Percentiles rank a stretch among this genome's conserved stretches.
Conservation (phyloP, 768 basidiomycete genomes). For the Symmetrospora coprosmae region DNA sequence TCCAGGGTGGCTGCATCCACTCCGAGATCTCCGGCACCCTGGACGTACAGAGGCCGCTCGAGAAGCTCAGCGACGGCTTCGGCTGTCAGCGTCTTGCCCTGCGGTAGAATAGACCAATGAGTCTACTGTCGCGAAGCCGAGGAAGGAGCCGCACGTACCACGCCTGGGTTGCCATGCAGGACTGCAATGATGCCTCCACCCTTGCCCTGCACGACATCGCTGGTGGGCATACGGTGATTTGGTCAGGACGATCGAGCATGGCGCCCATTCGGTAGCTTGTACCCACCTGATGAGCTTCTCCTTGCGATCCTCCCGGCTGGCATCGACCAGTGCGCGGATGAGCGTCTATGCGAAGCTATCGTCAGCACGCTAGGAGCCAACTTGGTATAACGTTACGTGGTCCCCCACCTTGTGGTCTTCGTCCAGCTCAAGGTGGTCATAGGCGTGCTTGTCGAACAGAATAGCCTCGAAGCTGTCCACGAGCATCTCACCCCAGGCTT, state of each 20-base stretch:
- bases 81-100: conserved; percentile 22
- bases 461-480: not conserved
- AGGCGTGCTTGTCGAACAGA: not conserved
- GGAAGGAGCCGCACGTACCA: not conserved
- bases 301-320: not conserved
- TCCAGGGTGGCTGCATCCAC: not conserved
- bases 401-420: not conserved
- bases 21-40: conserved; percentile 16
- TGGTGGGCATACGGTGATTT: too few relatives aligned
- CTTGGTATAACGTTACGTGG: too few relatives aligned
- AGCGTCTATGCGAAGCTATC: too few relatives aligned
- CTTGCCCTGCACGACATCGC: conserved; percentile 21
- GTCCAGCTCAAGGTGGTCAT: conserved; percentile 12
- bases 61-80: conserved; percentile 25
- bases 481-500: conserved; percentile 14
- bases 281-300: conserved; percentile 4
- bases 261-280: too few relatives aligned
- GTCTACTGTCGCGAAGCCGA: not conserved
- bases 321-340: conserved; percentile 16
- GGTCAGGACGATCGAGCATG: too few relatives aligned
- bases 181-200: conserved; percentile 23
- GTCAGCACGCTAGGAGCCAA: too few relatives aligned
- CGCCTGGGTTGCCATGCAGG: conserved; percentile 21
- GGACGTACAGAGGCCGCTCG: conserved; percentile 22
- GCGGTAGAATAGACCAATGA: not conserved